Evolutionary conservation across 2,329 filamentous ascomycete species (phyloP).

Genomic region (Penicillium psychrosexuale): DNA sequence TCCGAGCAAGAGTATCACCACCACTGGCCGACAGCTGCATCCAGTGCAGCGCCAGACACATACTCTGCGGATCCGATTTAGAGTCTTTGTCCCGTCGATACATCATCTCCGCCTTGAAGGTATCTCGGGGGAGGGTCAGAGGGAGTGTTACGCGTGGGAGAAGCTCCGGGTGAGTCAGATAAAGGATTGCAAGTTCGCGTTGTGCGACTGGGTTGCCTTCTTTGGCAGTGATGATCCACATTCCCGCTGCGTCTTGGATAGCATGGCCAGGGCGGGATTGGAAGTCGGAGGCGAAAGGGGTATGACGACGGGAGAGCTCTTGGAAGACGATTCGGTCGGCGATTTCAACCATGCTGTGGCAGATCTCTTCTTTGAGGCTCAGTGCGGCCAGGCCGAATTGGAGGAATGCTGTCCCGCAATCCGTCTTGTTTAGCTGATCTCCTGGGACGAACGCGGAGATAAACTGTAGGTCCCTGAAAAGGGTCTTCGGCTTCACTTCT

Average conservation of each 20-base stretch:
- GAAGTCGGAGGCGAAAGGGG: constrained; percentile 30
- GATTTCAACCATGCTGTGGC: constrained; percentile 76
- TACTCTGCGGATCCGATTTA: constrained; percentile 76
- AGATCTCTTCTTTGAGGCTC: constrained; percentile 83
- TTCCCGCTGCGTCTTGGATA: constrained; percentile 73
- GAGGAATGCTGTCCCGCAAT: constrained; percentile 76
- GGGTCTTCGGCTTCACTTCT: constrained; percentile 69
- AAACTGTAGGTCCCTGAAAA: constrained; percentile 77
- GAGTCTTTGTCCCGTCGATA: constrained; percentile 60
- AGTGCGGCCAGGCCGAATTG: constrained; percentile 84
- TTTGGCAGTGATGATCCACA: constrained; percentile 91
- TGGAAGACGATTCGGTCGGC: constrained; percentile 66
- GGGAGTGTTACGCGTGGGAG: constrained; percentile 77
- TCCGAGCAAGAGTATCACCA: constrained; percentile 80
- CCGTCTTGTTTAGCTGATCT: constrained; percentile 56
- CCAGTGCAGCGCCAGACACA: constrained; percentile 96
- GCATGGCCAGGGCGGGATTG: constrained; percentile 30
- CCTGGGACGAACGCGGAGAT: constrained; percentile 61
- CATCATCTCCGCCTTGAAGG: constrained; percentile 86
- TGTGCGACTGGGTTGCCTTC: constrained; percentile 87
- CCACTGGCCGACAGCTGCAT: constrained; percentile 85
- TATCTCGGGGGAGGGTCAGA: constrained; percentile 77
- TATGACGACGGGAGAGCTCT: constrained; percentile 41
- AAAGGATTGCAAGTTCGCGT: constrained; percentile 88
- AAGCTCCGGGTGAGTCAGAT: constrained; percentile 85